Evolutionary conservation across 2,329 filamentous ascomycete species (phyloP), one percentile per base, ranked within the genome.

Genomic region (Nemania sp.): DNA sequence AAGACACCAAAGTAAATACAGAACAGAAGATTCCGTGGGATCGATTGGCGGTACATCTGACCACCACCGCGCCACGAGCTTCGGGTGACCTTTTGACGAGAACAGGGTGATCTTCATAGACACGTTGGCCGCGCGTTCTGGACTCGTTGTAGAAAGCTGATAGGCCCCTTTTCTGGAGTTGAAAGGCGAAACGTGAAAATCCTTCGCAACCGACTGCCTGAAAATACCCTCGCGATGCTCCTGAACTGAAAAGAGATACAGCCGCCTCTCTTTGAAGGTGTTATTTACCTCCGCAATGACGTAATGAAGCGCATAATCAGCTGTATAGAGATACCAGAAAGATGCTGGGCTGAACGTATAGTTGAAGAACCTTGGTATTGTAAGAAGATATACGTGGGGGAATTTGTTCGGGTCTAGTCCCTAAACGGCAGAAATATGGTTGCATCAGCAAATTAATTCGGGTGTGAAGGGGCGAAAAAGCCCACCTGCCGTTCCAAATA

Each of bases 261-360:
- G 12, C 2, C 28, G 42, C 8, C 19, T 3, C 15, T 44, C 42
- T 2, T 23, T 12, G 19, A 44, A 44, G 17, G 42, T 44, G 11
- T 44, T 44, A 11, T 44, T 44, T 8, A 44, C 42, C 7, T 44
- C 42, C 5, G 42, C 42, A 5, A 44, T 22, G 7, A 44, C 28
- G 14, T 44, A 22, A 9, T 2, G 5, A 8, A 44, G 42, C 2
- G 3, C 11, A 7, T 33, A 9, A 34, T 44, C 17, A 1, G 3
- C 7, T 31, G 42, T 44, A 22, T 44, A 44, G n/a, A 33, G 30
- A 34, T 44, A 44, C 42, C 42, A 44, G 9, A 44, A 44, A 3
- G 42, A 44, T 4, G 42, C 42, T 1, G 42, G 42, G 14, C 28
- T 44, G 28, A 34, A 44, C 7, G 5, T 12, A 11, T 33, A 44